Conservation (phyloP, 2,329 filamentous ascomycete genomes). For the Parafenestella ontariensis region DNA sequence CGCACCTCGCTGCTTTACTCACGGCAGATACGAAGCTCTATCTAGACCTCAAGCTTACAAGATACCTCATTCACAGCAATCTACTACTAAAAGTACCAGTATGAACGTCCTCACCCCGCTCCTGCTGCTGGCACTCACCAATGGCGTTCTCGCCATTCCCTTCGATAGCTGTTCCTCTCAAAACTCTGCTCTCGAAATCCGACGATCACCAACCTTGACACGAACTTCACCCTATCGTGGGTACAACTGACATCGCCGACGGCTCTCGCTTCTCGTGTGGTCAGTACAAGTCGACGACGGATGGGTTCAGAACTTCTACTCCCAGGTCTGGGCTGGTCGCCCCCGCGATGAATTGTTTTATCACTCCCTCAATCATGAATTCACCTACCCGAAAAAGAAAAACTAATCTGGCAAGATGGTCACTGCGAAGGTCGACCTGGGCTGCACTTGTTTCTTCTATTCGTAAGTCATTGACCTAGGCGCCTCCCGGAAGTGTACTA, state of each 20-base stretch:
- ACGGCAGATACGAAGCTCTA: neutral
- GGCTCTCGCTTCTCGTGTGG: constrained; percentile 8
- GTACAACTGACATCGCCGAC: neutral
- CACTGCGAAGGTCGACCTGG: constrained; percentile 7
- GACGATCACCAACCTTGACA: neutral
- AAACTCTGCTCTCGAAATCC: neutral
- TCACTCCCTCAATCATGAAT: constrained; percentile 12
- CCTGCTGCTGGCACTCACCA: neutral
- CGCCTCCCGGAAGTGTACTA: neutral
- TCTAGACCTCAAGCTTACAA: neutral
- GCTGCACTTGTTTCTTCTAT: constrained; percentile 14
- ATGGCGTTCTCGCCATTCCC: neutral
- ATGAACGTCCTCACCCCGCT: neutral
- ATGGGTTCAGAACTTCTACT: constrained; percentile 9
- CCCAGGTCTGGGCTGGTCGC: constrained; percentile 10
- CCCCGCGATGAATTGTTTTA: constrained; percentile 5
- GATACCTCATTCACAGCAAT: neutral
- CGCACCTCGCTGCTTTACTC: neutral
- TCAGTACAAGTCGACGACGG: constrained; percentile 13
- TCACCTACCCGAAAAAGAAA: constrained; percentile 3
- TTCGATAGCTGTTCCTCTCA: neutral
- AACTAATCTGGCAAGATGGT: constrained; percentile 8
- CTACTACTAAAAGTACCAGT: neutral
- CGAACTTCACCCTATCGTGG: neutral
- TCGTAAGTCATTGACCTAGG: neutral